Base-by-base conservation (phyloP, 2,329 filamentous ascomycete species). In the Epichloe glyceriae region DNA sequence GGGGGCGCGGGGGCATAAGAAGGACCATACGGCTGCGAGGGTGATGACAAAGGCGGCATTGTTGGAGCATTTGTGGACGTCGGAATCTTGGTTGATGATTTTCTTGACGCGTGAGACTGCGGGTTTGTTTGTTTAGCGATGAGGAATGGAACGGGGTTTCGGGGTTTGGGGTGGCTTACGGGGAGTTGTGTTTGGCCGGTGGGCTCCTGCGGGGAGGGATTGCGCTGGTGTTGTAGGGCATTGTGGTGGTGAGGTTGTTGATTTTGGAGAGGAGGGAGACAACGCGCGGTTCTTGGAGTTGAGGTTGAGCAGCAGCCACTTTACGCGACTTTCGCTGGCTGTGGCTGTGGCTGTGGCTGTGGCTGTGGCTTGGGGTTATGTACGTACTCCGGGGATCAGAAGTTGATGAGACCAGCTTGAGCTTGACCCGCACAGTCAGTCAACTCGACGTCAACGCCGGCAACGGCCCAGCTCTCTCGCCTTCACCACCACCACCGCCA, bases 21-120 rank as follows among this genome's bases (percentile, higher is more conserved):
- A 30, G 35, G 15, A 4, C 64, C 76, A 57, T 68, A 87, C 86
- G 3, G 93, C 90, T 20, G 93, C 93, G 53, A 95, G 77, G 1
- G 91, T 90, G 61, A 97, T 94, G 52, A 91, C 83, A 66, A 97
- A 97, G 19, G 90, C 86, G 50, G 91, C 91, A 62, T 95, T 95
- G 67, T 90, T 95, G 45, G 90, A 95, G 67, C 88, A 95, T 64
- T 86, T 80, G 55, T 74, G 75, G 55, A 95, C 86, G 55, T 96
- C 91, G 42, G 87, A 82, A 67, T 98, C 93, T 52, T 88, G 79
- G 46, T 82, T 79, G 54, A 98, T 88, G 64, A 98, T 95, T 71
- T 95, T 95, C 71, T 96, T 96, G 53, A 98, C 88, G 61, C 93
- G 82, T 17, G 93, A 87, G 51, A 97, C 93, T 97, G 35, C 30